phyloP scores from a whole-genome alignment of 345 rosid species.

The Populus deltoides region DNA sequence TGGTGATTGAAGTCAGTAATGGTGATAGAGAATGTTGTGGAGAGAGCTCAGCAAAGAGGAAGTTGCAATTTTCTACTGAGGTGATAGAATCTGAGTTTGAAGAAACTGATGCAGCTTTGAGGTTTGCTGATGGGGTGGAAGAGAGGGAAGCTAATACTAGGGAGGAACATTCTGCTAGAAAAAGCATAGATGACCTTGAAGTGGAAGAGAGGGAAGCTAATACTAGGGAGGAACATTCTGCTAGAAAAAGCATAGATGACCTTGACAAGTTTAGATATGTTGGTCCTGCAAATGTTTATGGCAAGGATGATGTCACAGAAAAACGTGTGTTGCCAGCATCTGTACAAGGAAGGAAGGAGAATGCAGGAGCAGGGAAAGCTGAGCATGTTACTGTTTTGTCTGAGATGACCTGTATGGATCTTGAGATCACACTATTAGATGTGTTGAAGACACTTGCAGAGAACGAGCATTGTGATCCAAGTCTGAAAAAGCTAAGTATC shows the following conservation, averaged over 20 bases:
- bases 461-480: conserved; percentile 5
- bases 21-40: background rate
- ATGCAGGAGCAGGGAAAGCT: background rate
- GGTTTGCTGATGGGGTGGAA: background rate
- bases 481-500: background rate
- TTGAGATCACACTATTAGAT: conserved; percentile 17
- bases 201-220: background rate
- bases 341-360: background rate
- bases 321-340: conserved; percentile 30
- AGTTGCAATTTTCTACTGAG: conserved; percentile 19
- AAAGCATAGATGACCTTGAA: conserved; percentile 25
- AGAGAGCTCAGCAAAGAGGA: conserved; percentile 18
- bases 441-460: conserved; percentile 24
- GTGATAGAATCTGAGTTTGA: conserved; percentile 12
- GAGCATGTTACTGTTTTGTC: background rate
- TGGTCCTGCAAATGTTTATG: background rate
- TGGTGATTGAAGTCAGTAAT: background rate
- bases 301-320: conserved; percentile 5
- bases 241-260: conserved; percentile 15
- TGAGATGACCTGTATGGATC: background rate
- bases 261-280: conserved; percentile 25
- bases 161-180: background rate
- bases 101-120: conserved; percentile 2
- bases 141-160: background rate
- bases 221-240: background rate